Conservation (phyloP, 129 eudicot genomes). For the Chrysanthemum lavandulifolium region DNA sequence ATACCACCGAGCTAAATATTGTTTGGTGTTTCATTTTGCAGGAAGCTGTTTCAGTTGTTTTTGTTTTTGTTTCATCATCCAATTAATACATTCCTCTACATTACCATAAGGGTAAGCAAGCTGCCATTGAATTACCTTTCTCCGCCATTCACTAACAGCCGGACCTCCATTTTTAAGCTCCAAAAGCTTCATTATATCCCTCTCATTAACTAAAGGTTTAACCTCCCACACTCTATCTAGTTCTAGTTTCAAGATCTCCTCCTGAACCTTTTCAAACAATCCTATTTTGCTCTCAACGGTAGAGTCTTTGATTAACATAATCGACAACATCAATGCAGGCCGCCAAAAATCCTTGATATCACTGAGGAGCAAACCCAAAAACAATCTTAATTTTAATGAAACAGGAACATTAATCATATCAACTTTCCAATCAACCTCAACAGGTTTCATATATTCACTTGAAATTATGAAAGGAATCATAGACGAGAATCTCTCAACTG, state of each 20-base stretch:
- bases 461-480: slow-evolving; percentile 51
- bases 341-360: slow-evolving; percentile 84
- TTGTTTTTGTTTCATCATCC: slow-evolving; percentile 58
- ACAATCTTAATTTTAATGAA: slow-evolving; percentile 50
- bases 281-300: slow-evolving; percentile 6
- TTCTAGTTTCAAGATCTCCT: slow-evolving; percentile 21
- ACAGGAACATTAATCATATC: slow-evolving; percentile 53
- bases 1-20: background rate
- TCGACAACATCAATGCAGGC: slow-evolving; percentile 51
- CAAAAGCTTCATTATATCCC: slow-evolving; percentile 64
- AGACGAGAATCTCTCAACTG: slow-evolving; percentile 51
- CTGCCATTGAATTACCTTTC: slow-evolving; percentile 77
- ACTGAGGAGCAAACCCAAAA: slow-evolving; percentile 61
- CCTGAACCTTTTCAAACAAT: slow-evolving; percentile 9
- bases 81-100: slow-evolving; percentile 67
- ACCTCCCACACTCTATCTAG: slow-evolving; percentile 74
- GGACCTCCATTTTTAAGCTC: slow-evolving; percentile 77
- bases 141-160: slow-evolving; percentile 66
- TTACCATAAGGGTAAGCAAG: slow-evolving; percentile 79
- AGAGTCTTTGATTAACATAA: slow-evolving; percentile 29
- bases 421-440: slow-evolving; percentile 51
- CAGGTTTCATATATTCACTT: slow-evolving; percentile 37
- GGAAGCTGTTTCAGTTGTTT: slow-evolving; percentile 46
- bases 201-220: slow-evolving; percentile 71
- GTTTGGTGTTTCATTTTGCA: slow-evolving; percentile 19